Evolutionary conservation across 192 early-diverging fungal species (phyloP), one percentile per base, ranked within the genome.

Genomic region (Backusella circina): DNA sequence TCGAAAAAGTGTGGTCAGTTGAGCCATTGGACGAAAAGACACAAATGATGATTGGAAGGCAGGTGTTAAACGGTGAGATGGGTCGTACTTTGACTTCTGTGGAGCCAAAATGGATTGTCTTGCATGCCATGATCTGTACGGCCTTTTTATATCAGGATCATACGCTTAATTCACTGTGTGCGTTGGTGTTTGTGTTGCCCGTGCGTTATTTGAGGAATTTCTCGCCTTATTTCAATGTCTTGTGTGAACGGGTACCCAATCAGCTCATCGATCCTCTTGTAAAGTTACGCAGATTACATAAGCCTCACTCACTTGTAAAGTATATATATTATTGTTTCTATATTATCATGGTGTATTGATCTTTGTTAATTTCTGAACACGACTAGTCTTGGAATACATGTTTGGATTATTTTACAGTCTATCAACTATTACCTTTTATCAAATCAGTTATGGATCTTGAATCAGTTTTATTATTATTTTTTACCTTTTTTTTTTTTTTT

Each of bases 51-150:
- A 80, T 85, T 64, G 84, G 83, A 12, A 82, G 85, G 68, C 86
- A 87, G 44, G 79, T 87, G 36, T 70, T 87, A 69, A 87, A 85
- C 51, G 86, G 86, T 2, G 86, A 87, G 41, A 85, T 87, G 54
- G 83, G 85, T 47, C 75, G 86, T 13, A 69, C 23, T 0, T 21
- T 78, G 6, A 73, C 80, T 7, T 71, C 74, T 7, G 74, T 85
- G 7, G 86, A 87, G 51, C 76, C 86, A 15, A 87, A 87, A 71
- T 84, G 85, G 76, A 74, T 87, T 0, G 79, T 87, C 3, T 75
- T 87, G 2, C 81, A 83, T 70, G 77, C 50, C 21, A 68, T 81
- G 32, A 68, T 81, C 0, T 81, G 79, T 47, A 77, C 79, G 13
- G 70, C 71, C 5, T 81, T 81, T 57, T 54, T 81, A 31, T 81